Base-by-base conservation (phyloP, 495 filamentous ascomycete species). In the Xylaria venustula region DNA sequence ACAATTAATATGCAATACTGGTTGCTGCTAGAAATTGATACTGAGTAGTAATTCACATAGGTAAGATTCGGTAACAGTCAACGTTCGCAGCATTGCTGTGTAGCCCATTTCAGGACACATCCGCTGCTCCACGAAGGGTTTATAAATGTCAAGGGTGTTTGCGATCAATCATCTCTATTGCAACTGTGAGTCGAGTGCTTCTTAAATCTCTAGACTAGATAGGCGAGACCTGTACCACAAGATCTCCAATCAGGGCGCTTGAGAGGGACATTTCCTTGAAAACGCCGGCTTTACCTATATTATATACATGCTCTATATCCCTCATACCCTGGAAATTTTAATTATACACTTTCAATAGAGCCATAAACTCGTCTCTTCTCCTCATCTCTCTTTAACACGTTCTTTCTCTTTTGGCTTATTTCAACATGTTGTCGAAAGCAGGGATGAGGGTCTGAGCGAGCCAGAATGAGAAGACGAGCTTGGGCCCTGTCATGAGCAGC, bases 391-490 rank as follows among this genome's bases (percentile, higher is more conserved):
- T 26, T 28, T 25, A 14, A 40, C 9, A 3, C 12, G 23, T 26
- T 11, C 46, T 49, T 20, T 12, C 19, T 19, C n/a, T 5, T 34
- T 5, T 34, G 5, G 2, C 7, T 37, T 67, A 71, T 64, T 71
- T 71, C 42, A 71, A 14, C 54, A 75, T 72, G 22, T 62, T 71
- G 62, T 85, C 82, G 55, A 85, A 85, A 8, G 81, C 77, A 2
- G 81, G 82, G 72, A 97, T 97, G 65, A 97, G 77, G 44, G 91
- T 96, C 81, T 97, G 92, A 59, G 93, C 94, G 66, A 99, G 84
- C 94, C 94, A 99, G 86, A 99, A 99, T 65, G 92, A 97, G 84
- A 98, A 98, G 58, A 97, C 93, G 52, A 98, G 81, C 84, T 98
- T 98, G 62, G 94, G 94, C 30, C 94, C 94, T 20, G 94, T 98